Base-by-base conservation (phyloP, 345 rosid genomes). In the Erodium maritimum region DNA sequence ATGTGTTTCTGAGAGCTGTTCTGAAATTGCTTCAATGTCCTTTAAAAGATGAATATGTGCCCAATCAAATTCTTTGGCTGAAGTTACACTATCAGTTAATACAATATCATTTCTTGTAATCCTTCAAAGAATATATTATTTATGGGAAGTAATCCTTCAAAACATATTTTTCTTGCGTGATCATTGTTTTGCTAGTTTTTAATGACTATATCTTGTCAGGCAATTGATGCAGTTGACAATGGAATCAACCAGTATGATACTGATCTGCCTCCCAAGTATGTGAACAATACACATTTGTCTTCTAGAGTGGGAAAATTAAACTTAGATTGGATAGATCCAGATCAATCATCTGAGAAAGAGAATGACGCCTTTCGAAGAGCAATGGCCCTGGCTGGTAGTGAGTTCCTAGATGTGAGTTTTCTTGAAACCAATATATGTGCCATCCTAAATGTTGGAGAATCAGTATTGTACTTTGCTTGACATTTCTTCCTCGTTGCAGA, bases 341-440 rank as follows among this genome's bases (percentile, higher is more conserved):
- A 89, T 74, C 99, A 87, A 71, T 89, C 99, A 50, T 52, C 85
- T 16, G 90, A 83, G 75, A 87, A 75, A 70, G 99, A 93, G 82
- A 85, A 89, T 58, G 87, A 80, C 66, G 94, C 94, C 52, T 93
- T 89, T 67, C 81, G 75, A 54, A 68, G 23, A 71, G 95, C 91
- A 68, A 82, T 93, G 97, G 77, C 73, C 54, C 67, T 89, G 19
- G 84, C 90, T 61, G 99, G 95, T 29, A 76, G 77, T 59, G 97
- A 90, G 77, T 93, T 93, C 66, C 71, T 87, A 21, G 81, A 85
- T 23, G 99, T 89, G 73, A 81, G 84, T 13, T 61, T 73, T 52
- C 59, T 52, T 21, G 52, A 48, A 56, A 20, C 19, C 21, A 17
- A 29, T 45, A 18, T 24, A 52, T 58, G 6, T 37, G 5, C 13